Percentiles rank a stretch among this genome's conserved stretches.
phyloP scores from a whole-genome alignment of 768 basidiomycete species.

The Baorangia bicolor region DNA sequence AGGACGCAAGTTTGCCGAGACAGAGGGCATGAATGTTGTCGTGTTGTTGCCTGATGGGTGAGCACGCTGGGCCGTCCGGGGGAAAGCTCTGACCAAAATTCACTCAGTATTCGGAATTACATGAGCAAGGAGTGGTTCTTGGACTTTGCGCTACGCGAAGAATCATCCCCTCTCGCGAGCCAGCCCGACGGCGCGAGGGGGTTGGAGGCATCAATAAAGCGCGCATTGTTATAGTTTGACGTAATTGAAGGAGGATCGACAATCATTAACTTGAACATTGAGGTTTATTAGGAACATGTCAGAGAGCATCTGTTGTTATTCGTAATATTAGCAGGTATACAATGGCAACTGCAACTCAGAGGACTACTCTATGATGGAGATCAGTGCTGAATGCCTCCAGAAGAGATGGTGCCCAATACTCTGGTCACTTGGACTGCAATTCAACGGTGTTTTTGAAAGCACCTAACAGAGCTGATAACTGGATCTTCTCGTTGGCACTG shows the following conservation, averaged over 20 bases:
- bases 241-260: background rate
- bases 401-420: background rate
- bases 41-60: constrained; percentile 89
- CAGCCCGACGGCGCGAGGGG: background rate
- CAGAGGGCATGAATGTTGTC: constrained; percentile 82
- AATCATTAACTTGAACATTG: too few relatives aligned
- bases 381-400: background rate
- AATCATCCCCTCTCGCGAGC: constrained; percentile 46
- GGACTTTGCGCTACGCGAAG: constrained; percentile 56
- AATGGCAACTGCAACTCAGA: background rate
- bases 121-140: constrained; percentile 95
- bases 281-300: background rate
- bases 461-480: constrained; percentile 85
- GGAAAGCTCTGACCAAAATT: background rate
- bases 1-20: constrained; percentile 61
- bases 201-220: constrained; percentile 5
- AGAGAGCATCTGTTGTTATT: background rate
- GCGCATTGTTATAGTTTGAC: constrained; percentile 5
- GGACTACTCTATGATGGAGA: background rate
- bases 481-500: constrained; percentile 92
- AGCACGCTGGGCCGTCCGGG: constrained; percentile 22
- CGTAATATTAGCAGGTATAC: background rate
- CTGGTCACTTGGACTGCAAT: constrained; percentile 48
- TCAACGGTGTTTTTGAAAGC: constrained; percentile 94
- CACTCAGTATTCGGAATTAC: constrained; percentile 79